Conservation (phyloP, 176 grass and related monocot genomes). For the Ampelocalamus luodianensis region DNA sequence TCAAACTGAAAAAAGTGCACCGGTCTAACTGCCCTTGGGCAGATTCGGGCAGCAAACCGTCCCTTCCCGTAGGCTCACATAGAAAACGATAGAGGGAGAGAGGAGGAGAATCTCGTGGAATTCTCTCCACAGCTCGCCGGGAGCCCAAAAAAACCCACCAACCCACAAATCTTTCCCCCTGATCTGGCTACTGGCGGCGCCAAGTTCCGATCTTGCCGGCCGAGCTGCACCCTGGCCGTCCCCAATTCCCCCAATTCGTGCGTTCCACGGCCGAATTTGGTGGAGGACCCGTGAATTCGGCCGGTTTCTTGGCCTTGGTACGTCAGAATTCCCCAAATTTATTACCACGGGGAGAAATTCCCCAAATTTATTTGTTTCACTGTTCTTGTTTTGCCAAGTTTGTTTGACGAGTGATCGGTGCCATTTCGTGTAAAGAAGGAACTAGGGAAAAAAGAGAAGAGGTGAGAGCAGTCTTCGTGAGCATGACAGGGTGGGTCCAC, state of each 20-base stretch:
- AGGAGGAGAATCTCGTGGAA: conserved; percentile 40
- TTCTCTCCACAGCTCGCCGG: conserved; percentile 25
- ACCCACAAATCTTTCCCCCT: not conserved
- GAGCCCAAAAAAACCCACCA: conserved; percentile 27
- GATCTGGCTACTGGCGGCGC: not conserved
- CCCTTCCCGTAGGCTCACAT: no score
- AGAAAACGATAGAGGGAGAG: no score
- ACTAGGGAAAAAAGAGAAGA: no score
- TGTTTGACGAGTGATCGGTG: not conserved
- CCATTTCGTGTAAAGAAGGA: not conserved
- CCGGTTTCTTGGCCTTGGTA: conserved; percentile 21
- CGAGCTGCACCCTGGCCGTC: not conserved
- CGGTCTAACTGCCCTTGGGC: no score
- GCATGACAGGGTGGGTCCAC: conserved; percentile 2
- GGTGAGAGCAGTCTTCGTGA: not conserved
- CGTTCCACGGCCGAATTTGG: not conserved
- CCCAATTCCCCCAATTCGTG: not conserved
- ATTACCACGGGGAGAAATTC: not conserved
- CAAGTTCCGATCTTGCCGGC: conserved; percentile 33
- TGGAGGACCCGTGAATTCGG: not conserved
- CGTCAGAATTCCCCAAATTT: not conserved
- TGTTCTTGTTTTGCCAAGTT: not conserved
- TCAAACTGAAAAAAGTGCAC: no score
- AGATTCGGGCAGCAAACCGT: no score
- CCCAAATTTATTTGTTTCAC: not conserved